Evolutionary conservation across 1,284 basidiomycete species (phyloP).

Genomic region (Xerocomus minutiporus): DNA sequence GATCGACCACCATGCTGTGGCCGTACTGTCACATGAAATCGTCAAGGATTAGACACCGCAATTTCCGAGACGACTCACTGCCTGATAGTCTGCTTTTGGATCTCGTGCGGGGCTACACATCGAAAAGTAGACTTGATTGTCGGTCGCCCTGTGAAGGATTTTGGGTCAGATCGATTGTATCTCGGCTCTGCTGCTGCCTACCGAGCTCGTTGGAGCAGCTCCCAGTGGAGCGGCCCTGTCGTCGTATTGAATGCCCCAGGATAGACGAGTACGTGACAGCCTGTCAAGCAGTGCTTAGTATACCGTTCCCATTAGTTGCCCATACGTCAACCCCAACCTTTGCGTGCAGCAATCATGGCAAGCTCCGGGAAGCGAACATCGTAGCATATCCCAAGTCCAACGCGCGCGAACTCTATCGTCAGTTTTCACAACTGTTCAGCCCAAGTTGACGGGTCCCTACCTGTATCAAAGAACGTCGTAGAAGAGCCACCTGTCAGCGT

Average conservation of each 20-base stretch:
- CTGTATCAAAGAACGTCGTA: constrained; percentile 86
- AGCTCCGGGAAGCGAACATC: constrained; percentile 94
- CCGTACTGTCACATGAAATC: constrained; percentile 64
- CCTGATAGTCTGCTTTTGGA: constrained; percentile 76
- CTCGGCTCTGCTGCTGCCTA: constrained; percentile 34
- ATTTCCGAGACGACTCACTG: constrained; percentile 48
- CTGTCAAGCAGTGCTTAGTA: constrained; percentile 36
- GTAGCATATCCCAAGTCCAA: constrained; percentile 90
- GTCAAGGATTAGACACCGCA: not conserved
- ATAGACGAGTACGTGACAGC: constrained; percentile 88
- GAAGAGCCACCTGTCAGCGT: constrained; percentile 79
- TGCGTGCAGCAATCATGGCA: constrained; percentile 85
- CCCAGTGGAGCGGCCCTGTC: constrained; percentile 96
- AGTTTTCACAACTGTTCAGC: not conserved
- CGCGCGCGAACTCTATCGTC: constrained; percentile 73
- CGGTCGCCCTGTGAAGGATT: constrained; percentile 65
- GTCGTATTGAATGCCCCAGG: constrained; percentile 88
- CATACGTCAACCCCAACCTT: constrained; percentile 47
- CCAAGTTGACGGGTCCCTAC: constrained; percentile 35
- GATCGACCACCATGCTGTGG: constrained; percentile 86
- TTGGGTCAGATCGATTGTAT: constrained; percentile 9
- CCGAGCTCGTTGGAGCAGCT: constrained; percentile 85
- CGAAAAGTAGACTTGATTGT: constrained; percentile 93
- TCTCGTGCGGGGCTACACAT: constrained; percentile 97
- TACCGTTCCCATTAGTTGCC: not conserved